Conservation (phyloP, 169 alveolate genomes). For the Cryptosporidium meleagridis region DNA sequence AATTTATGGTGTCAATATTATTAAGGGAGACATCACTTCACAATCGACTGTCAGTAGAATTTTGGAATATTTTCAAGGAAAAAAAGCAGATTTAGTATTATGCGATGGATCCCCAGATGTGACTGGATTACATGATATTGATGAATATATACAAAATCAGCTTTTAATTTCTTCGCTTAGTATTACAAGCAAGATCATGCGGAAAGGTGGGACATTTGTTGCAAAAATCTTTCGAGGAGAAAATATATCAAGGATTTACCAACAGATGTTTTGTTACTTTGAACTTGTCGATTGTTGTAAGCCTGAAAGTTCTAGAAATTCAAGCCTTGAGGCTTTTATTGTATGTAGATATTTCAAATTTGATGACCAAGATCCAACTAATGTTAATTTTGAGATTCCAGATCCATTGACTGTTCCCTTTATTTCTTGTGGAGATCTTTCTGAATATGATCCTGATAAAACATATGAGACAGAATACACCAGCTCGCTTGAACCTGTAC, state of each 20-base stretch:
- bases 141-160: constrained; percentile 91
- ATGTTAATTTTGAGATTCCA: not conserved
- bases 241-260: constrained; percentile 85
- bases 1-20: constrained; percentile 91
- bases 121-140: constrained; percentile 92
- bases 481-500: constrained; percentile 36
- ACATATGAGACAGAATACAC: constrained; percentile 59
- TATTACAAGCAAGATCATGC: constrained; percentile 88
- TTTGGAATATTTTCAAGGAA: constrained; percentile 80
- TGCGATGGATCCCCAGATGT: constrained; percentile 99
- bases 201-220: constrained; percentile 94
- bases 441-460: constrained; percentile 62
- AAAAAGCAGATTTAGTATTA: constrained; percentile 92
- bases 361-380: not conserved
- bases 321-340: constrained; percentile 89
- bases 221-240: constrained; percentile 96
- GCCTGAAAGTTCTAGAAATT: constrained; percentile 88
- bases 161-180: constrained; percentile 94
- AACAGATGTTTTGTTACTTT: constrained; percentile 82
- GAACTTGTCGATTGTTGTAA: constrained; percentile 86
- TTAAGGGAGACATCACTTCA: constrained; percentile 97
- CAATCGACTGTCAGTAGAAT: constrained; percentile 88
- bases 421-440: constrained; percentile 67
- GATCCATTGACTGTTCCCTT: constrained; percentile 66
- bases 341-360: constrained; percentile 77